Evolutionary conservation across 805 yeast species (phyloP), one percentile per base, ranked within the genome.

Genomic region (Saccharomycopsis schoenii): DNA sequence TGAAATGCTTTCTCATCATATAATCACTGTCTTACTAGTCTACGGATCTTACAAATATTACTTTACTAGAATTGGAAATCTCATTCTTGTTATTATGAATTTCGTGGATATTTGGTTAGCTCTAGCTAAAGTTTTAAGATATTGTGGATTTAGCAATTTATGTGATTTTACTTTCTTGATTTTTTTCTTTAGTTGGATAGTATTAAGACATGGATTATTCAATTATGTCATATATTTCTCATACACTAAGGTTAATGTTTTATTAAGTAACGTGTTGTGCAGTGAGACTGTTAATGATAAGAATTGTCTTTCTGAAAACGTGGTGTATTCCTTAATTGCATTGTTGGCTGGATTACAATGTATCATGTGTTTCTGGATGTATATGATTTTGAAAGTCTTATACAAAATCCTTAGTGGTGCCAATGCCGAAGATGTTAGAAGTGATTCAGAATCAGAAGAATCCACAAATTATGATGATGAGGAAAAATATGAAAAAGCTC

Each of bases 1-100:
- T 66, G 96, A 91, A 73, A 91, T 91, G 97, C 83, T 90, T 68
- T 74, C 85, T 55, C 97, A 91, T 71, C 97, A 91, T 72, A 83
- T 92, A 61, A 84, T 92, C 61, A 91, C 97, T 0, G 79, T 84
- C 67, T 67, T 76, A 24, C 77, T 91, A 60, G 79, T 87, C 34
- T 70, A 79, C 12, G 93, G 94, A 1, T 86, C 94, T 1, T 91
- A 90, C 71, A 77, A 76, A 68, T 83, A 82, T 70, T 84, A 87
- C 72, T 87, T 84, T 72, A 82, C 85, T 40, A 79, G 89, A 42
- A 80, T 89, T 60, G 97, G 97, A 37, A 89, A 89, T 72, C 79
- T 86, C 36, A 85, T 91, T 55, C 73, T 89, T 66, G 78, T 85
- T 64, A 74, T 89, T 60, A 91, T 91, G 96, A 97, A 91, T 74